A percentile compares a stretch with the other conserved stretches of the same genome.
Evolutionary conservation across 805 yeast genomes (phyloP).

Genomic region (Myxozyma geophila): DNA sequence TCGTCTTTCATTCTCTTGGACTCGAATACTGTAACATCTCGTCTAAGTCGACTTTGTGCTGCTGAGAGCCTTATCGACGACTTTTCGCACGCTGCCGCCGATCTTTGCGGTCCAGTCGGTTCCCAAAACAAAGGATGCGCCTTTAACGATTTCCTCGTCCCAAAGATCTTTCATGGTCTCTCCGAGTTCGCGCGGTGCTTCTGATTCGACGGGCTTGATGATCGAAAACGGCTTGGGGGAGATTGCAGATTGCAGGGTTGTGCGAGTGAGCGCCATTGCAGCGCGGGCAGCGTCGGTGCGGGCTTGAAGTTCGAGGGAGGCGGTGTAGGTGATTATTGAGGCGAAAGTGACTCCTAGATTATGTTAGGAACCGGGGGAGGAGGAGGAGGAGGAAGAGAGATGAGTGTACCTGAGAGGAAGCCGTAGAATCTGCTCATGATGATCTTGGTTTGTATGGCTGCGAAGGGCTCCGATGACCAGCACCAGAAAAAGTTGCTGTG

Average conservation of each 20-base stretch:
- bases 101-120: constrained; percentile 17
- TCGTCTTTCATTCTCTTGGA: too few relatives aligned
- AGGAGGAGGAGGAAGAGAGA: background rate
- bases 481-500: background rate
- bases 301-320: constrained; percentile 59
- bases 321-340: constrained; percentile 64
- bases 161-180: constrained; percentile 79
- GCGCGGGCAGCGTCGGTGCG: constrained; percentile 54
- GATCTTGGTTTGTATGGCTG: background rate
- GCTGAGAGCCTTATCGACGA: constrained; percentile 5
- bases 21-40: background rate
- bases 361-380: background rate
- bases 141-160: constrained; percentile 71
- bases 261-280: constrained; percentile 55
- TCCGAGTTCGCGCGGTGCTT: constrained; percentile 51
- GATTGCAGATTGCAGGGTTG: constrained; percentile 50
- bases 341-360: constrained; percentile 61
- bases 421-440: constrained; percentile 58
- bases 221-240: constrained; percentile 13
- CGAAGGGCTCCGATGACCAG: background rate
- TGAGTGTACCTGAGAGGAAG: constrained; percentile 54
- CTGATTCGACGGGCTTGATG: constrained; percentile 12
- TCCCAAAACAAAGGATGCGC: constrained; percentile 60
- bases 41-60: constrained; percentile 1
- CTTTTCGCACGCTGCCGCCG: background rate